Base-by-base conservation (phyloP, 352 stramenopile genomes). In the Phytopythium litorale region DNA sequence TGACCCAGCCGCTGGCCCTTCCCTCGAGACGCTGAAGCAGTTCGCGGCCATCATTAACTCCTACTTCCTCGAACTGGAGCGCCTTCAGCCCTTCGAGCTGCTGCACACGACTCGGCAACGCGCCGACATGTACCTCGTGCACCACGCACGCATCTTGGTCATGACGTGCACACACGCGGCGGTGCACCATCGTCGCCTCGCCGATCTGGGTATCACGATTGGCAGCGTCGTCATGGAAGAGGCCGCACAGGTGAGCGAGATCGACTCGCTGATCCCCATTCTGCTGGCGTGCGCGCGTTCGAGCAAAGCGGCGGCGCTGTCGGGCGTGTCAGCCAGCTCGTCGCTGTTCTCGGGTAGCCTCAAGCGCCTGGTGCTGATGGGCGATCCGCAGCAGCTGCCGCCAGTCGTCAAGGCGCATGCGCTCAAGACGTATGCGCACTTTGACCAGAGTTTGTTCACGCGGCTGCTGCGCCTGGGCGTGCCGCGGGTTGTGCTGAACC, bases 141-240 rank as follows among this genome's bases (percentile, higher is more conserved):
- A 98, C 57, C 93, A 99, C 66, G 96, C 85, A 42, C 80, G 81
- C 1, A 91, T 99, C 55, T 76, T 99, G 21, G 92, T 89, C 7
- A 98, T 99, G 92, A 99, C 97, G 21, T 98, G 90, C 64, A 98
- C 94, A 11, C 88, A 99, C 60, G 93, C 95, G 30, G 97, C 97
- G 6, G 79, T 98, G 64, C 90, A 88, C 28, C 76, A 96, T 35
- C 71, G 65, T 21, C 86, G 92, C 43, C 72, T 99, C 9, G 73
- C 96, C 13, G 69, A 94, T 42, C 64, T 99, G 57, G 90, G 79
- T 13, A 69, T 96, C 51, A 65, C 70, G 13, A 92, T 91, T 58
- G 66, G 95, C 62, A 98, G 86, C 65, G 60, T 99, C 18, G 71
- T 99, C 4, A 89, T 99, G 75, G 95, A 99, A 66, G 97, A 99